phyloP scores from a whole-genome alignment of 306 rosid species.

The Vigna trinervia region DNA sequence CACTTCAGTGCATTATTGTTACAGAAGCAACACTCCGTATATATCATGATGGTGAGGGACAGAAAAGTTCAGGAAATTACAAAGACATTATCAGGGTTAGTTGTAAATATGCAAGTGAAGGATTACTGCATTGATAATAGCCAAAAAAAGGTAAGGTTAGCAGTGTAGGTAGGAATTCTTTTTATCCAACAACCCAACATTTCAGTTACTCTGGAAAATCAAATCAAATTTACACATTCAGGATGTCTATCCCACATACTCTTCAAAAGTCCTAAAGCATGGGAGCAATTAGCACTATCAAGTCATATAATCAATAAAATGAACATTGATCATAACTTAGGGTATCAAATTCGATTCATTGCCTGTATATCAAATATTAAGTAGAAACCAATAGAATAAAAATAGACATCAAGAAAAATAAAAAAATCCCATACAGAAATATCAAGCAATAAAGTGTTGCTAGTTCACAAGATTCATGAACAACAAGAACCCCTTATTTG shows the following conservation, averaged over 20 bases:
- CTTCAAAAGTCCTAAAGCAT: slow-evolving; percentile 4
- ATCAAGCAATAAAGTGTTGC: slow-evolving; percentile 3
- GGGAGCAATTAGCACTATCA: neutral
- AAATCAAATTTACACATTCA: slow-evolving; percentile 21
- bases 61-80: neutral
- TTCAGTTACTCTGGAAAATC: neutral
- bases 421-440: neutral
- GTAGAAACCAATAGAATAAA: neutral
- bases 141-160: slow-evolving; percentile 10
- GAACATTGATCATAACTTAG: neutral
- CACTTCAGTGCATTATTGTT: neutral
- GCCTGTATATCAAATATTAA: slow-evolving; percentile 10
- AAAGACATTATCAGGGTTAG: neutral
- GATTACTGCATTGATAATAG: neutral
- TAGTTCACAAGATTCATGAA: neutral
- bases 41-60: slow-evolving; percentile 1
- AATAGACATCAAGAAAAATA: neutral
- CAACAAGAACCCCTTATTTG: neutral
- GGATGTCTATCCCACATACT: neutral
- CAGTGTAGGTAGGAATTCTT: slow-evolving; percentile 7
- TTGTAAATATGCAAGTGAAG: neutral
- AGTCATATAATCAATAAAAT: slow-evolving; percentile 15
- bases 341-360: neutral
- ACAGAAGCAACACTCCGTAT: neutral
- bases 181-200: slow-evolving; percentile 5